Evolutionary conservation across 441 rosid species (phyloP), one percentile per base, ranked within the genome.

Genomic region (Viola pubescens): DNA sequence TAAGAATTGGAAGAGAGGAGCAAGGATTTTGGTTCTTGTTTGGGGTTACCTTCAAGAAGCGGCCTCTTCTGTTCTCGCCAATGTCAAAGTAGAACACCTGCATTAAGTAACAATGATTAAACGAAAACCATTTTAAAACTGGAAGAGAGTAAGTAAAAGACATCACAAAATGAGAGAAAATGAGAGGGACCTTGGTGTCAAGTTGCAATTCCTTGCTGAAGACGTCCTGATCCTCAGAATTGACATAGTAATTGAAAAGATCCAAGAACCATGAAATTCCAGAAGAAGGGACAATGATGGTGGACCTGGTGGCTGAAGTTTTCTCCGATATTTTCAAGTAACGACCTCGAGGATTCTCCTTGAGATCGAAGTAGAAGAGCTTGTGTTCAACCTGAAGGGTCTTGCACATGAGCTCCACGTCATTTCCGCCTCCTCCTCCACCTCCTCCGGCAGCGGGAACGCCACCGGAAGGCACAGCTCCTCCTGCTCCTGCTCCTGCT

Each of bases 201-300:
- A 91, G 92, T 85, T 91, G 96, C 67, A 91, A 80, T 63, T 91
- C 98, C 74, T 91, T 91, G 86, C 95, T 86, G 56, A 83, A 85
- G 54, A 86, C 85, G 66, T 87, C 95, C 60, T 75, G 88, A 51
- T 91, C 98, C 37, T 87, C 94, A 49, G 98, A 80, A 76, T 70
- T 76, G 64, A 85, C 94, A 62, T 89, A 91, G 82, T 91, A 89
- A 75, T 89, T 89, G 82, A 91, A 89, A 75, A 89, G 97, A 71
- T 91, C 91, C 56, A 89, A 79, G 81, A 91, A 91, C 98, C 98
- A 91, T 26, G 98, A 87, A 73, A 91, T 85, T 60, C 96, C 98
- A 1, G 97, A 81, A 74, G 74, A 88, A 52, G 98, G 98, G 37
- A 91, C 95, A 48, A 91, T 91, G 82, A 91, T 89, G 60, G 98